A percentile compares a stretch with the other conserved stretches of the same genome.
These are phyloP conservation scores for Tetrapisispora nanseiensis DNA, from an alignment of 805 yeast genomes.

Conservation along the genomic window DNA sequence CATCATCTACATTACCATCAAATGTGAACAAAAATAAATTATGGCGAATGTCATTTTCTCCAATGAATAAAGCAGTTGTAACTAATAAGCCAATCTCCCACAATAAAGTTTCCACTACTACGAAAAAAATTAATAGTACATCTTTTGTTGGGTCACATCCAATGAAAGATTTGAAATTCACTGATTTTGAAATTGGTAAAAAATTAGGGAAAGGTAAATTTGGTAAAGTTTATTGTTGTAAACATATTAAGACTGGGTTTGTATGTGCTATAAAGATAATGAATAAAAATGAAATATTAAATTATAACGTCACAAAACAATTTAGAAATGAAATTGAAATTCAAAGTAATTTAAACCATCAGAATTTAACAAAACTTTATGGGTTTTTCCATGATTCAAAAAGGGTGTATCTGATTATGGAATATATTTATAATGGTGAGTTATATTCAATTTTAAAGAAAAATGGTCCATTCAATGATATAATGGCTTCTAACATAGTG, in stretches of 20 bases:
- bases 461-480: constrained; percentile 59
- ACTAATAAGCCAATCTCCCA: background rate
- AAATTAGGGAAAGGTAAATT: constrained; percentile 88
- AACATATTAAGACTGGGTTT: constrained; percentile 63
- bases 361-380: constrained; percentile 67
- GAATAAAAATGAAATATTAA: constrained; percentile 71
- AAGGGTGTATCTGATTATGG: constrained; percentile 75
- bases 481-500: constrained; percentile 66
- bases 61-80: constrained; percentile 1
- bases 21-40: constrained; percentile 2
- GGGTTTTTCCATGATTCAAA: constrained; percentile 78
- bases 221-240: constrained; percentile 86
- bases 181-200: constrained; percentile 78
- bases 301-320: constrained; percentile 71
- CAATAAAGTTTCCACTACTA: background rate
- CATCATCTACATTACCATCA: too few species aligned
- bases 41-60: constrained; percentile 14
- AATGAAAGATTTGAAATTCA: constrained; percentile 10
- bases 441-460: constrained; percentile 58
- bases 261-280: constrained; percentile 86
- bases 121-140: background rate
- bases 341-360: constrained; percentile 70
- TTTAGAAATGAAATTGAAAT: constrained; percentile 87
- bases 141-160: constrained; percentile 1
- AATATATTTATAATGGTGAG: constrained; percentile 81